A percentile compares a stretch with the other conserved stretches of the same genome.
Conservation (phyloP, 106 monocot species). For the Dactylorhiza incarnata region DNA sequence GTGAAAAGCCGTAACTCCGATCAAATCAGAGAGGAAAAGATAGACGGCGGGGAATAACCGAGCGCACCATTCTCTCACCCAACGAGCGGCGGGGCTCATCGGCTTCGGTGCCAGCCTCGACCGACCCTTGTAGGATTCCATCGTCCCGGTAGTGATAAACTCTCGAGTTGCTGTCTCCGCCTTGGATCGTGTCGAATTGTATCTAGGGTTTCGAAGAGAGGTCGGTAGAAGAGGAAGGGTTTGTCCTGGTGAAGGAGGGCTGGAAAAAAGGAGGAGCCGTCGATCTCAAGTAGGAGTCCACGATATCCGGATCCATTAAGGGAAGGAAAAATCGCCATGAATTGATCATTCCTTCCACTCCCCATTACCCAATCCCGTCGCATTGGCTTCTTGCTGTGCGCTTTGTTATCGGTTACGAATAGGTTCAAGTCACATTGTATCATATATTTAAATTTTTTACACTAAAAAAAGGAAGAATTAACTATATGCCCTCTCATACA, state of each 20-base stretch:
- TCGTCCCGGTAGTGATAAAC: neutral
- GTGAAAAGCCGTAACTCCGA: neutral
- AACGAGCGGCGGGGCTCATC: constrained; percentile 11
- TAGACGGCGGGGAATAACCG: neutral
- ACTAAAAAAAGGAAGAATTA: too few relatives aligned
- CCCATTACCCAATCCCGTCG: constrained; percentile 7
- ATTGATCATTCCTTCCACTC: constrained; percentile 9
- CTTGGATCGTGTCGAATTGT: neutral
- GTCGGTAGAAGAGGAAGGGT: neutral
- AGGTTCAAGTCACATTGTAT: neutral
- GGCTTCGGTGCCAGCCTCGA: neutral
- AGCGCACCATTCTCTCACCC: constrained; percentile 17
- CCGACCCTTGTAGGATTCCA: constrained; percentile 1
- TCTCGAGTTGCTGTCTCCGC: neutral
- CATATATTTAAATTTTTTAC: too few relatives aligned
- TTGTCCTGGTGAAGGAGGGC: neutral
- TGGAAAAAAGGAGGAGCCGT: constrained; percentile 1
- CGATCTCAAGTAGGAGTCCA: constrained; percentile 3
- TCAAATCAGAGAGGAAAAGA: neutral
- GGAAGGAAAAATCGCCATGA: constrained; percentile 10
- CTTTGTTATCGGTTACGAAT: neutral
- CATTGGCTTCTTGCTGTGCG: neutral
- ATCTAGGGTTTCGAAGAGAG: constrained; percentile 10
- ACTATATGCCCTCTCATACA: too few relatives aligned
- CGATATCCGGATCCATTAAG: constrained; percentile 10